Evolutionary conservation across 2,329 filamentous ascomycete genomes (phyloP).

Genomic region (Sclerotinia borealis): DNA sequence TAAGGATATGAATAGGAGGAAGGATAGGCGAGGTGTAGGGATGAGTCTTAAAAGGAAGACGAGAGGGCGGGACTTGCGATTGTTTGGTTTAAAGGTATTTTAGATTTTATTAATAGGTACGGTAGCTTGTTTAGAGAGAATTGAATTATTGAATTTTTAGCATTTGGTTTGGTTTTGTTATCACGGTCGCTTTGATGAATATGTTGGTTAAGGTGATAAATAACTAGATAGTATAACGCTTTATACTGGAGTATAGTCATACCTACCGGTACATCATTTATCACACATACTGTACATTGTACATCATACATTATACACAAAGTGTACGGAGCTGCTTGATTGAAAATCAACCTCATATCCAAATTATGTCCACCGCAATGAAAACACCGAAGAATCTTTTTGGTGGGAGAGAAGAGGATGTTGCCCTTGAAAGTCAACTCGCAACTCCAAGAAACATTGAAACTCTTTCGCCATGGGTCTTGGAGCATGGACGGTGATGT

Average conservation of each 20-base stretch:
- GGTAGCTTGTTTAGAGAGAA: not conserved
- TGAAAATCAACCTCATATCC: not conserved
- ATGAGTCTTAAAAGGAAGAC: too few relatives aligned
- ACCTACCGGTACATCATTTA: too few relatives aligned
- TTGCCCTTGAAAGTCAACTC: not conserved
- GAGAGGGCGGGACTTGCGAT: too few relatives aligned
- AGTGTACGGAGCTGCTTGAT: not conserved
- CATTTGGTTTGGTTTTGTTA: not conserved
- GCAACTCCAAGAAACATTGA: not conserved
- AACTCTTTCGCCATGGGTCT: not conserved
- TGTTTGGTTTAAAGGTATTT: not conserved
- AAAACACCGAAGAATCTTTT: not conserved
- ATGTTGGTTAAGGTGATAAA: not conserved
- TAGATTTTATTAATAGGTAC: too few relatives aligned
- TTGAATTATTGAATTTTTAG: not conserved
- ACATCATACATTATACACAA: too few relatives aligned
- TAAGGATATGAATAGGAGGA: fast-evolving
- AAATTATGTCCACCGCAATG: not conserved
- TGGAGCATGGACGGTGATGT: not conserved
- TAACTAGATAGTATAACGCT: not conserved
- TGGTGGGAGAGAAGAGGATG: not conserved
- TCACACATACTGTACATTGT: too few relatives aligned
- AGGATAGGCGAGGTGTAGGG: not conserved
- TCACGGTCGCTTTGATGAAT: too few relatives aligned
- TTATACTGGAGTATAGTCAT: too few relatives aligned